These are phyloP conservation scores for Voacanga thouarsii DNA, from an alignment of 257 asterid species.

Conservation along the genomic window DNA sequence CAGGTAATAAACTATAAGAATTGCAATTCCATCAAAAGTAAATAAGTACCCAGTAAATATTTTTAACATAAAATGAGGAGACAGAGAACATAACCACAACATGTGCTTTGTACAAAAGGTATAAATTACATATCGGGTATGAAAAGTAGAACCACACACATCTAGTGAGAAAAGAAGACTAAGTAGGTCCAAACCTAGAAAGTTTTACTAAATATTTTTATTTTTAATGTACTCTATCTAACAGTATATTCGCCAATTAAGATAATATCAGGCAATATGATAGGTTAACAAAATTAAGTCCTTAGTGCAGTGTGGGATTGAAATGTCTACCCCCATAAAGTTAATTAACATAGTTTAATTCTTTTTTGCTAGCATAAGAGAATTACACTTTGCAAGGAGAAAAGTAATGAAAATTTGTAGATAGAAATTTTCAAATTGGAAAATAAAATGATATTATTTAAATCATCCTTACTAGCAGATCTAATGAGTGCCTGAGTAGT, in stretches of 20 bases:
- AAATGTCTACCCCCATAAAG: too few relatives aligned
- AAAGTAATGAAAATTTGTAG: too few relatives aligned
- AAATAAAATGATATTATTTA: too few relatives aligned
- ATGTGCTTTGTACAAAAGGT: neutral
- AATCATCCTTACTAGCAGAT: constrained; percentile 55
- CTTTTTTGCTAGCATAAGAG: neutral
- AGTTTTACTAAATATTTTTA: constrained; percentile 77
- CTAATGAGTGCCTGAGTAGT: constrained; percentile 80
- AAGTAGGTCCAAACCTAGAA: constrained; percentile 53
- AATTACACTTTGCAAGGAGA: too few relatives aligned
- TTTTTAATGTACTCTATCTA: constrained; percentile 90
- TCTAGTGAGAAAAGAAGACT: too few relatives aligned
- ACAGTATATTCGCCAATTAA: constrained; percentile 95
- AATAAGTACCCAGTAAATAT: neutral
- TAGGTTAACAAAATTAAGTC: constrained; percentile 98
- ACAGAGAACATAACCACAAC: neutral
- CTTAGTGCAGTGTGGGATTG: constrained; percentile 59
- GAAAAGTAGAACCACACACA: neutral
- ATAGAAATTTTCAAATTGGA: neutral
- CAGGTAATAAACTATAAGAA: neutral
- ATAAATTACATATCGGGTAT: neutral
- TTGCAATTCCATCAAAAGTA: constrained; percentile 7
- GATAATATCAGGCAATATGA: too few relatives aligned
- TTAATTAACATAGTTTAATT: neutral
- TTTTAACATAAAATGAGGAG: neutral